These are phyloP conservation scores for Phytophthora pseudosyringae DNA, from an alignment of 352 stramenopile genomes.

Conservation along the genomic window DNA sequence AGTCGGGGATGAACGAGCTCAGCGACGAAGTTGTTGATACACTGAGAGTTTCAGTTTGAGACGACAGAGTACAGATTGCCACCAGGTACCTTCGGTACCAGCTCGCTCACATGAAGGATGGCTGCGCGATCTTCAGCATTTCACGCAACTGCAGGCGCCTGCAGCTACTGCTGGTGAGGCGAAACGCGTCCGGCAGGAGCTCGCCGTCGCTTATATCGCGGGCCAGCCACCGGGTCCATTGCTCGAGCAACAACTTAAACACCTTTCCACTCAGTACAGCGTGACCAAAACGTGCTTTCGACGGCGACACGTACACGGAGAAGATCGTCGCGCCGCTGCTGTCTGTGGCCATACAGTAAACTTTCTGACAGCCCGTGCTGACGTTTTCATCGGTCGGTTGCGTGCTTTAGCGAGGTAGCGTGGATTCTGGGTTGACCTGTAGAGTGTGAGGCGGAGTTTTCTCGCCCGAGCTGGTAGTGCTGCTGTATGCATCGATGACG, in stretches of 20 bases:
- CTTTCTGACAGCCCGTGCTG: neutral
- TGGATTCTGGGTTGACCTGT: no score
- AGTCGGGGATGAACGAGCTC: no score
- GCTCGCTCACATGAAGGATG: neutral
- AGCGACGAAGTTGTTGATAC: no score
- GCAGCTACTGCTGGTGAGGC: neutral
- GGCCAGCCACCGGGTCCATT: conserved; percentile 2
- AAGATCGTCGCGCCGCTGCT: neutral
- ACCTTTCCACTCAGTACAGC: neutral
- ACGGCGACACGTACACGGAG: neutral
- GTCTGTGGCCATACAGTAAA: neutral
- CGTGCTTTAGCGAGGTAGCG: no score
- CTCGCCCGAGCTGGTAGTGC: neutral
- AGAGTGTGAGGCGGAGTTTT: neutral
- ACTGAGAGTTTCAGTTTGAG: no score
- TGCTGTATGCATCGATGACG: neutral
- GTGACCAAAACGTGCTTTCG: neutral
- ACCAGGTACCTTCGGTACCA: no score
- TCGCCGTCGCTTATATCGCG: neutral
- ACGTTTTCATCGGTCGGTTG: neutral
- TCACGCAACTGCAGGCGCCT: neutral
- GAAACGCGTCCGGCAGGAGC: neutral
- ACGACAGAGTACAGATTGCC: no score
- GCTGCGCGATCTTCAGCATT: neutral
- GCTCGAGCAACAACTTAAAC: neutral